A percentile compares a stretch with the other conserved stretches of the same genome.
Conservation (phyloP, 1,284 basidiomycete species). For the Leccinum fallax region DNA sequence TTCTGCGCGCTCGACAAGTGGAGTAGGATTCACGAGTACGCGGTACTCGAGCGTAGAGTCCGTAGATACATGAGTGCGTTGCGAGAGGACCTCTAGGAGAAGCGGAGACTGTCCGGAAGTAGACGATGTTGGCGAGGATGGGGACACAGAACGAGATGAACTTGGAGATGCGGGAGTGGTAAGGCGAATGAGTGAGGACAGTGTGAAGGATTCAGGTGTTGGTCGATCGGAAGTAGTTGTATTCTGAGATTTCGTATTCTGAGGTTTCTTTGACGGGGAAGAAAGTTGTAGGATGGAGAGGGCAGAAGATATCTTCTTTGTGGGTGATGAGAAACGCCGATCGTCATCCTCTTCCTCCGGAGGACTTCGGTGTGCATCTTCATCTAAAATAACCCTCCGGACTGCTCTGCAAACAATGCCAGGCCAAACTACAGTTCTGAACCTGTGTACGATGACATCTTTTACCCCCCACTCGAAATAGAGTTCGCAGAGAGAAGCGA, state of each 20-base stretch:
- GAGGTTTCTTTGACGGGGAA: constrained; percentile 19
- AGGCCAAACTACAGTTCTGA: constrained; percentile 76
- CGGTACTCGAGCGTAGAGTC: constrained; percentile 73
- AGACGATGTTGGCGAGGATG: background rate
- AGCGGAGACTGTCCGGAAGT: constrained; percentile 25
- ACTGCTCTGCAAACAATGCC: constrained; percentile 66
- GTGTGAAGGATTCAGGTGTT: constrained; percentile 16
- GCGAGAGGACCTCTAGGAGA: constrained; percentile 47
- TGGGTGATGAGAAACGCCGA: constrained; percentile 15
- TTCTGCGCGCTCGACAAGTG: constrained; percentile 63
- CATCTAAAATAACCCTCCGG: constrained; percentile 52
- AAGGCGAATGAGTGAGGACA: constrained; percentile 25
- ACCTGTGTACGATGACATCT: constrained; percentile 76
- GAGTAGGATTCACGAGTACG: constrained; percentile 65
- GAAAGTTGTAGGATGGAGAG: constrained; percentile 20
- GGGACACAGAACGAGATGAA: constrained; percentile 3
- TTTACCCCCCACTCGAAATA: constrained; percentile 69
- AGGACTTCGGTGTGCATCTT: constrained; percentile 10
- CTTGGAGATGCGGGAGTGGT: background rate
- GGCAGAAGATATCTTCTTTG: constrained; percentile 19
- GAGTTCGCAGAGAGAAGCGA: constrained; percentile 78
- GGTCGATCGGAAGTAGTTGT: constrained; percentile 5
- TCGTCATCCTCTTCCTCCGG: background rate
- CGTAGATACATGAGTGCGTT: constrained; percentile 61
- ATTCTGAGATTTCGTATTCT: background rate